Percentiles rank a stretch among this genome's conserved stretches.
These are phyloP conservation scores for Colletotrichum higginsianum DNA, from an alignment of 2,329 filamentous ascomycete genomes.

Conservation along the genomic window DNA sequence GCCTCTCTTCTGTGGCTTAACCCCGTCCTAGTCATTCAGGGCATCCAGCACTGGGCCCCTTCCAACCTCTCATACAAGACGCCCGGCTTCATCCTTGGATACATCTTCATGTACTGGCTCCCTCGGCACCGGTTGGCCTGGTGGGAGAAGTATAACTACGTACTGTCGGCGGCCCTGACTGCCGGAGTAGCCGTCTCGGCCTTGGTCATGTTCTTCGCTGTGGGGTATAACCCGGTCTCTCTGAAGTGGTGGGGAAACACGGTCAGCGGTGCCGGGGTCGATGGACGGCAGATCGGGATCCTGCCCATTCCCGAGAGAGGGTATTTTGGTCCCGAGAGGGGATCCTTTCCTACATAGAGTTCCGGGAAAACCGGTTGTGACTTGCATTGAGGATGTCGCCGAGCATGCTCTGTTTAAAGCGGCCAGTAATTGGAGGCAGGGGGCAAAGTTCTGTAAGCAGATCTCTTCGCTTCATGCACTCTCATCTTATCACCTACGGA, in stretches of 20 bases:
- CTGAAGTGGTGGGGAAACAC: conserved; percentile 63
- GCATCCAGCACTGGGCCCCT: conserved; percentile 60
- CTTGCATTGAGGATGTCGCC: no score
- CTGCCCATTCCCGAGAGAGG: conserved; percentile 46
- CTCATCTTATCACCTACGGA: neutral
- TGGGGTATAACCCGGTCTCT: conserved; percentile 54
- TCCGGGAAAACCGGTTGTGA: no score
- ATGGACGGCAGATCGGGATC: conserved; percentile 45
- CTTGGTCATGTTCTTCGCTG: conserved; percentile 60
- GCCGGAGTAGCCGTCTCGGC: conserved; percentile 59
- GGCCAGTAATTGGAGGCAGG: neutral
- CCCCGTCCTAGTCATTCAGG: conserved; percentile 58
- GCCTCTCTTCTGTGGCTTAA: conserved; percentile 59
- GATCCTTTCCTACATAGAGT: conserved; percentile 38
- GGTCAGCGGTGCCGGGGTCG: conserved; percentile 43
- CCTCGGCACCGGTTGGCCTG: conserved; percentile 56
- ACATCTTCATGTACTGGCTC: conserved; percentile 61
- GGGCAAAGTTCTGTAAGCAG: neutral
- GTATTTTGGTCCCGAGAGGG: conserved; percentile 49
- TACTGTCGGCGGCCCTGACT: conserved; percentile 58
- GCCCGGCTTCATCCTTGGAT: conserved; percentile 57
- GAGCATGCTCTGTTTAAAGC: neutral
- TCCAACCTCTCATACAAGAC: conserved; percentile 61
- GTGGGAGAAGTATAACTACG: conserved; percentile 65
- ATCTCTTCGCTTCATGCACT: conserved; percentile 8